Evolutionary conservation across 2,329 filamentous ascomycete genomes (phyloP), one percentile per base, ranked within the genome.

Genomic region (Paracorniculantispora psalliotae): DNA sequence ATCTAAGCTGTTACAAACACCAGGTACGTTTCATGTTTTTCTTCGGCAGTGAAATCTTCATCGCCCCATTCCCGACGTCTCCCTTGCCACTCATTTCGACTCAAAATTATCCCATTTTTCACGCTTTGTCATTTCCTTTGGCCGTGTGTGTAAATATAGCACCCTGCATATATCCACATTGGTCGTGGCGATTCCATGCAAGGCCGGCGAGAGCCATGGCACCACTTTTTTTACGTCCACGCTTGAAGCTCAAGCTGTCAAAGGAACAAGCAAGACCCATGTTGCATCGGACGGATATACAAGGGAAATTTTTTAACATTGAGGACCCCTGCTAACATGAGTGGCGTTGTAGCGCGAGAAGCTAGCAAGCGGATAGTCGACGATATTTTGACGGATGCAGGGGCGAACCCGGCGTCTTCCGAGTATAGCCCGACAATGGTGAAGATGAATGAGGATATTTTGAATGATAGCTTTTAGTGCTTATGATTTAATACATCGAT

Each of bases 301-400:
- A 49, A 23, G 47, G 13, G 12, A 43, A 39, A 26, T 4, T 17
- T 39, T 12, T 3, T 4, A 43, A 25, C n/a, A 43, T 37, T 37
- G 6, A 8, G 30, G 21, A 30, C 44, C 41, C 39, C 25, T 52
- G 25, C 61, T 65, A 60, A 65, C 41, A 10, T 37, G 25, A 50
- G 12, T 46, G 47, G 33, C 37, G 28, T 13, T 47, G 59, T 51
- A 87, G 90, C 91, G 30, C 83, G 88, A 58, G 90, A 94, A 72
- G 91, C 91, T 4, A 92, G 89, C 67, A 88, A 83, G 70, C 83
- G 86, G 59, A 93, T 96, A 61, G 90, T 96, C 0, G 88, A 92
- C 55, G 89, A 93, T 67, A 82, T 96, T 50, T 75, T 94, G 7
- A 73, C 89, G 46, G 91, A 90, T 44, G 91, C 90, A 4, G 90